Conservation (phyloP, 768 basidiomycete species). For the Candolleomyces efflorescens region DNA sequence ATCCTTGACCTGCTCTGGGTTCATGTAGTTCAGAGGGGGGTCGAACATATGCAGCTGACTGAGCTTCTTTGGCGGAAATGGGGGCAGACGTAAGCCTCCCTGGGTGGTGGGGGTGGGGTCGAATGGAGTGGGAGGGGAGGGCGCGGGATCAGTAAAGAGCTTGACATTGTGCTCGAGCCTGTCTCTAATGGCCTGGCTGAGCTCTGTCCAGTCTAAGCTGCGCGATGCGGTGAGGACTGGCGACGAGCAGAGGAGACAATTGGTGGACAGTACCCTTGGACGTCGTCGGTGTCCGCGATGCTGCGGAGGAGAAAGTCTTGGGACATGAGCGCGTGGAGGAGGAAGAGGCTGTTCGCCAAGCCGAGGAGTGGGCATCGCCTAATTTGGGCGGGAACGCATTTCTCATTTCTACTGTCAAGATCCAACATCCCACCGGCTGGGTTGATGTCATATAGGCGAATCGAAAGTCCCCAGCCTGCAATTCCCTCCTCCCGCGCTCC, state of each 20-base stretch:
- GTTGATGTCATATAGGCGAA: conserved; percentile 10
- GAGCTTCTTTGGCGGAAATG: conserved; percentile 61
- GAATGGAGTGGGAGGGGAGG: conserved; percentile 35
- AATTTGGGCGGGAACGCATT: too few relatives aligned
- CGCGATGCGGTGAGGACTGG: conserved; percentile 7
- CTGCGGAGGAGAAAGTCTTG: conserved; percentile 48
- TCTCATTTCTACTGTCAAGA: too few relatives aligned
- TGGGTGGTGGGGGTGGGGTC: conserved; percentile 38
- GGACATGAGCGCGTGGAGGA: background rate
- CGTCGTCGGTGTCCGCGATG: conserved; percentile 60
- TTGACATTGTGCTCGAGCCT: conserved; percentile 60
- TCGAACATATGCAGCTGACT: conserved; percentile 48
- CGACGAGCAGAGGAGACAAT: background rate
- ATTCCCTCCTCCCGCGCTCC: background rate
- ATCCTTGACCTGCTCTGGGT: conserved; percentile 53
- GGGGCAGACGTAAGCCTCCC: conserved; percentile 67
- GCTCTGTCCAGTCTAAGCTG: conserved; percentile 65
- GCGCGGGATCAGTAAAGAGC: conserved; percentile 37
- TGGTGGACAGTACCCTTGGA: conserved; percentile 45
- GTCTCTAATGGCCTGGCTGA: conserved; percentile 70
- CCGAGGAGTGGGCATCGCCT: too few relatives aligned
- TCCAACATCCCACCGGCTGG: background rate
- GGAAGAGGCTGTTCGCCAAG: background rate
- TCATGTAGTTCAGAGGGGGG: conserved; percentile 55
- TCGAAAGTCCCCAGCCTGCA: background rate